Evolutionary conservation across 768 basidiomycete species (phyloP), one percentile per base, ranked within the genome.

Genomic region (Phaffia australis): DNA sequence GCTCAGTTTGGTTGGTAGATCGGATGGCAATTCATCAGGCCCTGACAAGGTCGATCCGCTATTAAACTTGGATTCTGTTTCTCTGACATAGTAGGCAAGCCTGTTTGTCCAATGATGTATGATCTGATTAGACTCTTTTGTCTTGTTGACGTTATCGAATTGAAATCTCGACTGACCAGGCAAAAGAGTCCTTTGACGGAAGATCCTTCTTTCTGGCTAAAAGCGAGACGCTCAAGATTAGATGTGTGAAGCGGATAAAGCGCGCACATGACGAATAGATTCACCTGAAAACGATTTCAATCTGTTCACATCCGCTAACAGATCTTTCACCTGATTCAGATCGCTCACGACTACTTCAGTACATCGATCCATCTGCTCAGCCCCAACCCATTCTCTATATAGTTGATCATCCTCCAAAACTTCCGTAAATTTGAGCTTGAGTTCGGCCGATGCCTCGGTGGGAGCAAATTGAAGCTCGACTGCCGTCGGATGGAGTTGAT

Each of bases 221-320:
- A 7, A 19, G 32, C 21, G 19, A 8, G 23, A 9, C 4, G 23
- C 9, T 23, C 21, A 23, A 25, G 48, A 42, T 11, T 42, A 5
- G 35, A 42, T 42, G 35, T 11, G 11, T 42, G 6, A 42, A 42
- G 35, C 35, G 11, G 25, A 47, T 32, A 52, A 32, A n/a, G n/a
- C 55, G 51, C 23, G 46, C 62, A 63, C 6, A 25, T 30, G 15
- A 27, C 35, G n/a, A 42, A n/a, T 49, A 25, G 4, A 30, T 54
- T 21, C 3, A 64, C 54, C 55, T n/a, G 29, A 42, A 2, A 56
- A n/a, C 52, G n/a, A 25, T n/a, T 64, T 64, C 15, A 64, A 25
- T 46, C 63, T 32, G 9, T 42, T 51, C 3, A 64, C 63, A n/a
- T 64, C 63, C 19, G 30, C 51, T 3, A 64, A 30, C 54, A 64